Percentiles rank a stretch among this genome's conserved stretches.
These are phyloP conservation scores for Leccinum sublutescens DNA, from an alignment of 768 basidiomycete genomes.

Conservation along the genomic window DNA sequence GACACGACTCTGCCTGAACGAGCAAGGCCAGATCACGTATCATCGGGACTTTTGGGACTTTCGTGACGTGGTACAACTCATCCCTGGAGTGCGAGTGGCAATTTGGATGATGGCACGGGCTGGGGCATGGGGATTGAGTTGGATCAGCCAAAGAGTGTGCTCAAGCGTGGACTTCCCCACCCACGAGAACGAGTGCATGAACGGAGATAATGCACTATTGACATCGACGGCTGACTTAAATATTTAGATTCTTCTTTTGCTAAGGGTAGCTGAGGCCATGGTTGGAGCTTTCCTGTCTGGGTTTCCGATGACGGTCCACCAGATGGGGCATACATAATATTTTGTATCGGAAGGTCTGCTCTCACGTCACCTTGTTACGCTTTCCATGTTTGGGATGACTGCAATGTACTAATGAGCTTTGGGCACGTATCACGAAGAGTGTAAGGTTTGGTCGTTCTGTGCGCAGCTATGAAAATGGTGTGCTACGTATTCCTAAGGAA, in stretches of 20 bases:
- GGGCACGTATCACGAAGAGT: neutral
- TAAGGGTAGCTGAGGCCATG: neutral
- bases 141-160: slow-evolving; percentile 24
- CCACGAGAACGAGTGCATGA: neutral
- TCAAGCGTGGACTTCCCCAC: slow-evolving; percentile 5
- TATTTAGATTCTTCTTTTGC: slow-evolving; percentile 9
- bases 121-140: slow-evolving; percentile 55
- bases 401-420: slow-evolving; percentile 6
- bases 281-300: neutral
- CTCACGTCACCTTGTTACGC: slow-evolving; percentile 1
- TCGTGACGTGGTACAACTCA: slow-evolving; percentile 69
- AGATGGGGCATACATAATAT: neutral
- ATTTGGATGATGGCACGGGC: slow-evolving; percentile 70
- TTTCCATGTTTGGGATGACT: slow-evolving; percentile 12
- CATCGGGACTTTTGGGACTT: slow-evolving; percentile 84
- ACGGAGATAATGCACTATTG: slow-evolving; percentile 14
- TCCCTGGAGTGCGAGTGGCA: slow-evolving; percentile 64
- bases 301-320: neutral
- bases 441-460: neutral
- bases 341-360: neutral
- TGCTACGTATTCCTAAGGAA: neutral
- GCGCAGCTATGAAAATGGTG: neutral
- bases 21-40: slow-evolving; percentile 74
- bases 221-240: slow-evolving; percentile 4
- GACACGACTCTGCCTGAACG: slow-evolving; percentile 75